Evolutionary conservation across 2,329 filamentous ascomycete species (phyloP), one percentile per base, ranked within the genome.

Genomic region (Xylogone sp.): DNA sequence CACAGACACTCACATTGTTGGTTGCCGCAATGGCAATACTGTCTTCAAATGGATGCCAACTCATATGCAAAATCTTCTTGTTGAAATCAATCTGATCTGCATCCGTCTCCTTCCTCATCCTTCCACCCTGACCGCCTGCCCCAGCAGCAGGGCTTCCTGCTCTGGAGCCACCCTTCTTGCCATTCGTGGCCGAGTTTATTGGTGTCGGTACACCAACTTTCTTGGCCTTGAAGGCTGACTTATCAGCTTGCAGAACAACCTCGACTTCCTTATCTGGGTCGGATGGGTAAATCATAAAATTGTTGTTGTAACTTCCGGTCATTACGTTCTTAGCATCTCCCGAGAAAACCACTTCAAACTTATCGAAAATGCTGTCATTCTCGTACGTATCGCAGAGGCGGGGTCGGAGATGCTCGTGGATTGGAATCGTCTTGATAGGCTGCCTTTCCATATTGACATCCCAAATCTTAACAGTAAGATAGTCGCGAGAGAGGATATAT

Each of bases 31-130:
- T 99, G 52, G 94, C 94, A 74, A 99, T 99, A 75, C 93, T 97
- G 75, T 99, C 93, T 74, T 99, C 94, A 65, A 95, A 97, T 46
- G 94, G 94, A 84, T 99, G 94, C 94, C 94, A 99, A 75, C 93
- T 97, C 94, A 99, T 99, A 71, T 99, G 94, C 68, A 99, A 71
- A 65, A 99, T 99, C 83, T 99, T 99, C 83, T 97, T 99, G 81
- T 97, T 97, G 74, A 97, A 99, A 73, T 99, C 94, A 71, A 97
- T 97, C 75, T 97, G 93, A 71, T 99, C 93, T 53, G 94, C 94
- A 71, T 99, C 94, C 49, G 94, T 99, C 77, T 99, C 94, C 76
- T 97, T 97, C 66, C 92, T 87, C 94, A 99, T 97, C 63, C 94
- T 83, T 68, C 94, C 90, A 52, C 90, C 91, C 66, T 92, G 88